phyloP scores from a whole-genome alignment of 73 alveolate species.

The Paramecium sexaurelia region DNA sequence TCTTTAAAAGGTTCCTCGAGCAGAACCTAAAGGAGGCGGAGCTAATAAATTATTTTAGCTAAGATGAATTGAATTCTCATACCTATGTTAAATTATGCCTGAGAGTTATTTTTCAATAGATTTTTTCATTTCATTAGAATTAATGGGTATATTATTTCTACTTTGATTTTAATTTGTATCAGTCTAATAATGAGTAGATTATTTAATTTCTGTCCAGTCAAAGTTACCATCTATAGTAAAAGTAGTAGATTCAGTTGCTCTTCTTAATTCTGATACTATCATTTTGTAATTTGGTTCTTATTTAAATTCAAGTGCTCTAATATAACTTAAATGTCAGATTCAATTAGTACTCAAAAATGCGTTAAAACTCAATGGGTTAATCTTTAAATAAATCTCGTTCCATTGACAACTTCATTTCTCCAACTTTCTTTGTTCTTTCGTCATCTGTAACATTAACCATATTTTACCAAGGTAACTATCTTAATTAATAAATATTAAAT shows the following conservation, averaged over 20 bases:
- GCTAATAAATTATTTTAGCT: conserved; percentile 8
- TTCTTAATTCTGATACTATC: conserved; percentile 64
- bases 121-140: conserved; percentile 55
- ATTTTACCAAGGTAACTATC: conserved; percentile 68
- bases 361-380: conserved; percentile 54
- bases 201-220: conserved; percentile 71
- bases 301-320: conserved; percentile 66
- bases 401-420: conserved; percentile 52
- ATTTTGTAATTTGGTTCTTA: conserved; percentile 72
- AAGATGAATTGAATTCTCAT: neutral
- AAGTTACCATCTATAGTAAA: conserved; percentile 67
- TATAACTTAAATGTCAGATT: conserved; percentile 53
- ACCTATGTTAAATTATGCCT: neutral
- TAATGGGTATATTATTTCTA: neutral
- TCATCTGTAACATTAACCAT: conserved; percentile 66
- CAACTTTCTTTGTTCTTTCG: conserved; percentile 63
- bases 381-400: conserved; percentile 58
- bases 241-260: conserved; percentile 59
- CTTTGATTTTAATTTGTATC: conserved; percentile 18
- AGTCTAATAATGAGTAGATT: conserved; percentile 42
- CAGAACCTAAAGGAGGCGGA: conserved; percentile 29
- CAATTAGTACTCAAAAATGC: conserved; percentile 67
- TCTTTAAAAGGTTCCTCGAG: neutral
- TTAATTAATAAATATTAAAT: conserved; percentile 40
- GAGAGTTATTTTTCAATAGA: conserved; percentile 50